Base-by-base conservation (phyloP, 2,329 filamentous ascomycete species). In the Fusarium sarcochroum region DNA sequence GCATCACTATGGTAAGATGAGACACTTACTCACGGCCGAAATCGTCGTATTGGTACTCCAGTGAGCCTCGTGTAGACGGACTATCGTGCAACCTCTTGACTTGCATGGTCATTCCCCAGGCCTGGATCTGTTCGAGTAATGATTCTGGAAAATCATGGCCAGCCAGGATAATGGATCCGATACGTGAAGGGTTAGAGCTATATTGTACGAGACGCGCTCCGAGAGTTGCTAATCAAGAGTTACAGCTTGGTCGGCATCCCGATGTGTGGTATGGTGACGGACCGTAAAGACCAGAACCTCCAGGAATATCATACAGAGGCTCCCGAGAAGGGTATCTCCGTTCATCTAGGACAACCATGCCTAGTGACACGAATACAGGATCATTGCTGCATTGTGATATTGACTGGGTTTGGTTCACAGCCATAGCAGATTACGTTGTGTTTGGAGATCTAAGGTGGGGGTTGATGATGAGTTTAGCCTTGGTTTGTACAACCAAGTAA, bases 301-400 rank as follows among this genome's bases (percentile, higher is more conserved):
- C 49, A 3, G 50, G 50, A 7, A 53, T 27, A n/a, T 45, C 6
- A 18, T 52, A 45, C 18, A 44, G 50, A 3, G 13, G 35, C 17
- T 34, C 38, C 6, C 11, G 18, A 6, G 40, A 53, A 2, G 20
- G 27, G 15, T 35, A 35, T 34, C 38, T 27, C 15, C 32, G 25
- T 20, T 53, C 27, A 9, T 53, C 50, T 20, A 44, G 30, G 7
- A 53, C 50, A 18, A 35, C 13, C 38, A 52, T 52, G 10, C 49
- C 38, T 7, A 52, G 27, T 10, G 49, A 52, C 3, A 44, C 38
- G 18, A 44, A 52, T 10, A 8, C 25, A 6, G 15, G 25, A 7
- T 10, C 20, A 7, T 23, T 7, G 2, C 18, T 14, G 25, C 14
- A 7, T 30, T 18, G 23, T 30, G 10, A 30, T 13, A 10, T 13